These are phyloP conservation scores for Yamadazyma tumulicola DNA, from an alignment of 805 yeast species.

Conservation along the genomic window DNA sequence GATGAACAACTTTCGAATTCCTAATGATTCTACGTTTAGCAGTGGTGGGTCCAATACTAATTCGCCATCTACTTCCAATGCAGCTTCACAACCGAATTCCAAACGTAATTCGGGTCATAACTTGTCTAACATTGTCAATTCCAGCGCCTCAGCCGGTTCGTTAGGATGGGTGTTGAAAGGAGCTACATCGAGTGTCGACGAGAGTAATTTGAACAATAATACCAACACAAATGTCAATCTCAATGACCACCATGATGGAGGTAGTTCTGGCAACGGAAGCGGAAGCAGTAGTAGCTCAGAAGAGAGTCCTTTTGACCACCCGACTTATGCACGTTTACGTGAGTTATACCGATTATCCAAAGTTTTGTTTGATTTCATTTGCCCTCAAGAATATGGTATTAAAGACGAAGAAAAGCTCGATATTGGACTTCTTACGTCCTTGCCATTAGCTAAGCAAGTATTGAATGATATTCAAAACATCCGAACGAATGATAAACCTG, in stretches of 20 bases:
- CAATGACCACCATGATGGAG: too few species aligned
- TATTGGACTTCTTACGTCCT: conserved; percentile 88
- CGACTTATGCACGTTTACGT: conserved; percentile 73
- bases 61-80: conserved; percentile 8
- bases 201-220: conserved; percentile 15
- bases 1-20: conserved; percentile 70
- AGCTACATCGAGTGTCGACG: conserved; percentile 21
- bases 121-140: conserved; percentile 15
- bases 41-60: background rate
- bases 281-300: conserved; percentile 8
- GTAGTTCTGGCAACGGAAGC: conserved; percentile 6
- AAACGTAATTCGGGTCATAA: conserved; percentile 21
- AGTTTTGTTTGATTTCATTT: conserved; percentile 91
- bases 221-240: conserved; percentile 18
- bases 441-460: conserved; percentile 89
- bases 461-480: conserved; percentile 75
- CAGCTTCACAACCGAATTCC: conserved; percentile 18
- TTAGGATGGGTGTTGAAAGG: conserved; percentile 68
- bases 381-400: conserved; percentile 98
- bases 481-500: conserved; percentile 76
- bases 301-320: conserved; percentile 62
- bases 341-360: conserved; percentile 88
- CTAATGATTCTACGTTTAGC: conserved; percentile 24
- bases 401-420: conserved; percentile 93
- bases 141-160: conserved; percentile 54